These are phyloP conservation scores for Quercus rubra DNA, from an alignment of 306 rosid species.

Conservation along the genomic window DNA sequence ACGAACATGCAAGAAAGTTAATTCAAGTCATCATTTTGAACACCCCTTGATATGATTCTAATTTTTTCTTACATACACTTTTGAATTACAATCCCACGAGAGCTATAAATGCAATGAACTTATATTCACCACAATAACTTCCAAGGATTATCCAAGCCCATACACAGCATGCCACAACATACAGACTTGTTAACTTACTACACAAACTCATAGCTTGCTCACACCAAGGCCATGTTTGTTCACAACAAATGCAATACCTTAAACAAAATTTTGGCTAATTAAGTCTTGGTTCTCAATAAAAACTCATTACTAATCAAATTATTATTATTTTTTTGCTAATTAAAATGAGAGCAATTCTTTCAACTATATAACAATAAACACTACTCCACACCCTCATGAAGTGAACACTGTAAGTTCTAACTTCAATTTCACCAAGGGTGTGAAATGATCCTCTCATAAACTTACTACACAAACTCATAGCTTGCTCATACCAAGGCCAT, in stretches of 20 bases:
- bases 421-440: neutral
- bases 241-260: neutral
- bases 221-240: neutral
- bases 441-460: no score
- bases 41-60: neutral
- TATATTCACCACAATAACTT: neutral
- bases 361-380: neutral
- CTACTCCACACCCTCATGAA: no score
- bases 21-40: neutral
- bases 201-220: neutral
- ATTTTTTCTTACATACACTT: neutral
- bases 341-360: neutral
- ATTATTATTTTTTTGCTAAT: no score
- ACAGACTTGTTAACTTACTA: no score
- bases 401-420: neutral
- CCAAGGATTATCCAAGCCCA: neutral
- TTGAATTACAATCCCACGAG: neutral
- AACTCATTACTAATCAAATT: no score
- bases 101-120: neutral
- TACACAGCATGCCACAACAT: neutral
- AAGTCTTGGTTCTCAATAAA: no score
- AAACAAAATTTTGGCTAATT: neutral
- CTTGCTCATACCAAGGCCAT: neutral
- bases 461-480: neutral
- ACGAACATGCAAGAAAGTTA: neutral